Percentiles rank a stretch among this genome's conserved stretches.
These are phyloP conservation scores for Gnomoniopsis smithogilvyi DNA, from an alignment of 2,329 filamentous ascomycete genomes.

Conservation along the genomic window DNA sequence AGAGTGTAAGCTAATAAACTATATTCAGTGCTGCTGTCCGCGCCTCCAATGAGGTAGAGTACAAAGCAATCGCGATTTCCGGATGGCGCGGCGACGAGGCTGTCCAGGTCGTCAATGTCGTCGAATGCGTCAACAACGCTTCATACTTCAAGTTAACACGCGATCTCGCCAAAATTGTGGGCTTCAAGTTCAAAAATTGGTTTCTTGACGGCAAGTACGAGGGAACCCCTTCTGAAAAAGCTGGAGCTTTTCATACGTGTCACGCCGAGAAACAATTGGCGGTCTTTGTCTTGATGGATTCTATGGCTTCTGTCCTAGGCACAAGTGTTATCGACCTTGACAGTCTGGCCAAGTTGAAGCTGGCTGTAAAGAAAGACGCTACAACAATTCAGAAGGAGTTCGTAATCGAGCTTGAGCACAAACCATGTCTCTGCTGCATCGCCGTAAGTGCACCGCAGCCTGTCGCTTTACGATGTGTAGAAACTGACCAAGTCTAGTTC, in stretches of 20 bases:
- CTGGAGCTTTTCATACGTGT: neutral
- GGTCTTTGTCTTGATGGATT: neutral
- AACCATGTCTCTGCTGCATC: neutral
- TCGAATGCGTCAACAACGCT: neutral
- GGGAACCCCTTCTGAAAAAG: neutral
- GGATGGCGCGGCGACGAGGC: neutral
- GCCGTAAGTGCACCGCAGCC: neutral
- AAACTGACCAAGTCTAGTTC: neutral
- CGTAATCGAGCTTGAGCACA: neutral
- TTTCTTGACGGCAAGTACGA: neutral
- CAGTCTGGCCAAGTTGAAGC: neutral
- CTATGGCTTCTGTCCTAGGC: neutral
- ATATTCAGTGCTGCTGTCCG: neutral
- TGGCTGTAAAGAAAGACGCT: neutral
- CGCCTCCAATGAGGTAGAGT: neutral
- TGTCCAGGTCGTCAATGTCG: neutral
- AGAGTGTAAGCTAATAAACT: too few species aligned
- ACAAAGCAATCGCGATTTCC: neutral
- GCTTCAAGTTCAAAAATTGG: neutral
- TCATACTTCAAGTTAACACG: neutral
- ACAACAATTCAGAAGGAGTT: neutral
- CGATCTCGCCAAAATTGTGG: neutral
- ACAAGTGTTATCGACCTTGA: neutral
- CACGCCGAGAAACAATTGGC: conserved; percentile 6
- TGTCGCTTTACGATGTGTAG: neutral